A percentile compares a stretch with the other conserved stretches of the same genome.
phyloP scores from a whole-genome alignment of 164 flowering plant genomes.

The Aristolochia californica region DNA sequence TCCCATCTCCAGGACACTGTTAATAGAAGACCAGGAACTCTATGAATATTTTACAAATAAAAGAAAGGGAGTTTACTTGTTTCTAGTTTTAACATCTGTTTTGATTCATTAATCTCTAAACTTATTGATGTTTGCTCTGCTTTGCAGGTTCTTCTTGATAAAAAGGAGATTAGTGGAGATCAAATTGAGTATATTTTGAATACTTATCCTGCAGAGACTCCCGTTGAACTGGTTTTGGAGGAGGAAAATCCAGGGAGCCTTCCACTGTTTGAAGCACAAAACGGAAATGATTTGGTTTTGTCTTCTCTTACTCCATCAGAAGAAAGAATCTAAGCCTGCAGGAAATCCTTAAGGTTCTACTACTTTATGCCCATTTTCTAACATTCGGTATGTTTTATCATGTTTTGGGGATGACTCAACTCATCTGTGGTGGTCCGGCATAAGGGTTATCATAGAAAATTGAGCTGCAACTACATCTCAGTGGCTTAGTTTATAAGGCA shows the following conservation, averaged over 20 bases:
- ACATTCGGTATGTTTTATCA: background rate
- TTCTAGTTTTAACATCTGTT: too few species aligned
- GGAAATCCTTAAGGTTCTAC: background rate
- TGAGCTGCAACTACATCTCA: too few species aligned
- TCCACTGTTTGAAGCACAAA: conserved; percentile 30
- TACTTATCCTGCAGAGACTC: conserved; percentile 69
- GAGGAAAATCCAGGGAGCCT: conserved; percentile 82
- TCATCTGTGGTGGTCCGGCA: too few species aligned
- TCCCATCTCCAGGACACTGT: too few species aligned
- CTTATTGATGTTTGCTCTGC: background rate
- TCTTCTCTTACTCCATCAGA: conserved; percentile 22
- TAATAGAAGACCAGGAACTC: too few species aligned
- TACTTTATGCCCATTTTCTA: background rate
- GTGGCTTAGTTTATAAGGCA: too few species aligned
- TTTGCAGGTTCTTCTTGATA: conserved; percentile 66
- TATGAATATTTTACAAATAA: too few species aligned
- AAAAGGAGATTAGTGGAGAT: conserved; percentile 70
- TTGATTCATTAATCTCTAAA: background rate
- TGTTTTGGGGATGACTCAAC: too few species aligned
- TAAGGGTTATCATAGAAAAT: too few species aligned
- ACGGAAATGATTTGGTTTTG: conserved; percentile 27
- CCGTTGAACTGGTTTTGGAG: conserved; percentile 42
- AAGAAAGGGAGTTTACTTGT: too few species aligned
- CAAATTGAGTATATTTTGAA: conserved; percentile 61
- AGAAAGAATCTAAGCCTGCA: conserved; percentile 4